phyloP scores from a whole-genome alignment of 2,329 filamentous ascomycete species.

The Huntiella omanensis region DNA sequence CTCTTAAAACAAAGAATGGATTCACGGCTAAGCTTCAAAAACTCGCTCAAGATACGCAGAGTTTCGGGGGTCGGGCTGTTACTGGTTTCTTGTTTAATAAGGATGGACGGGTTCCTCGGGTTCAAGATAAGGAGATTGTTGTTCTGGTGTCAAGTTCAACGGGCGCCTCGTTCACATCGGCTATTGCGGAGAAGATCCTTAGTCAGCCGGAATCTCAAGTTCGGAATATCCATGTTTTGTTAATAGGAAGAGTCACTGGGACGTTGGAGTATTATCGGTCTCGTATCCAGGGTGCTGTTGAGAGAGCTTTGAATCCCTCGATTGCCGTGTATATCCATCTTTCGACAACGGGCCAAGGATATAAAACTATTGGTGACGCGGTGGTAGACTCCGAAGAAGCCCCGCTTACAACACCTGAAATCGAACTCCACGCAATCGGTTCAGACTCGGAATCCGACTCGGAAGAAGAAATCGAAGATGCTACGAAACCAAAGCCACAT shows the following conservation, averaged over 20 bases:
- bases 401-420: neutral
- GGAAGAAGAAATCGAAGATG: slow-evolving; percentile 1
- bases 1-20: slow-evolving; percentile 36
- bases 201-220: slow-evolving; percentile 24
- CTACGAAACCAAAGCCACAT: slow-evolving; percentile 1
- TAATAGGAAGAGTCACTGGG: slow-evolving; percentile 33
- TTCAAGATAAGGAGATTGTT: slow-evolving; percentile 40
- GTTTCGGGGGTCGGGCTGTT: slow-evolving; percentile 16
- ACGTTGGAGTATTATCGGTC: slow-evolving; percentile 28
- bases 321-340: slow-evolving; percentile 2
- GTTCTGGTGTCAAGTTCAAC: slow-evolving; percentile 43
- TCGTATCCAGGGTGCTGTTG: slow-evolving; percentile 20
- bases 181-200: slow-evolving; percentile 29
- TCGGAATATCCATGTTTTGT: slow-evolving; percentile 24
- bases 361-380: slow-evolving; percentile 4
- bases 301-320: slow-evolving; percentile 24
- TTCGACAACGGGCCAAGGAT: slow-evolving; percentile 7
- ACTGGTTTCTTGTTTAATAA: slow-evolving; percentile 36
- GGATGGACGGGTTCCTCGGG: slow-evolving; percentile 34
- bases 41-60: slow-evolving; percentile 23
- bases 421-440: neutral
- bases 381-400: slow-evolving; percentile 1
- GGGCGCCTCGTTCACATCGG: slow-evolving; percentile 40
- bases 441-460: slow-evolving; percentile 6
- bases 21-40: slow-evolving; percentile 36